phyloP scores from a whole-genome alignment of 2,329 filamentous ascomycete genomes.

The Botrytis tulipae region DNA sequence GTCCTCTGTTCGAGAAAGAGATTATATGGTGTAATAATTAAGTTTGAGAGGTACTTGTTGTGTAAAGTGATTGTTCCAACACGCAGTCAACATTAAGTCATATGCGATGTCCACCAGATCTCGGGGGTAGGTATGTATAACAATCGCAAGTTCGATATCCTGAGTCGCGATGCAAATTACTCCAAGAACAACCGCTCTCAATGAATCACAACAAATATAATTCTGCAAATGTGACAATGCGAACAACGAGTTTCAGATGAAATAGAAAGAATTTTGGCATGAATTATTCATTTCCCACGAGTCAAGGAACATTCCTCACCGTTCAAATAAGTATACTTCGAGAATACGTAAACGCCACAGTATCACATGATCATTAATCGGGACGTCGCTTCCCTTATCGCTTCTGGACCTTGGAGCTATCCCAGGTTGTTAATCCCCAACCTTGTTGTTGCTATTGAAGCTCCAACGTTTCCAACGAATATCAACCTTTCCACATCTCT shows the following conservation, averaged over 20 bases:
- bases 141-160: conserved; percentile 15
- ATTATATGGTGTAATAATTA: conserved; percentile 15
- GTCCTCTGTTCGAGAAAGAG: conserved; percentile 17
- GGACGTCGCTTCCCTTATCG: conserved; percentile 33
- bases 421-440: conserved; percentile 14
- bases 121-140: conserved; percentile 5
- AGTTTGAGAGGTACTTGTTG: neutral
- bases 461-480: conserved; percentile 27
- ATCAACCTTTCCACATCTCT: conserved; percentile 5
- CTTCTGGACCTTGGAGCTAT: conserved; percentile 21
- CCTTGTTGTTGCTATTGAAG: conserved; percentile 19
- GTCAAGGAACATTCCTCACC: conserved; percentile 13
- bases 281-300: conserved; percentile 12
- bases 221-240: neutral
- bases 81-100: conserved; percentile 21
- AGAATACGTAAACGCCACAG: conserved; percentile 22
- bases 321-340: neutral
- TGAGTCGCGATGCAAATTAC: conserved; percentile 14
- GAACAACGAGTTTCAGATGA: conserved; percentile 9
- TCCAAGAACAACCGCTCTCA: conserved; percentile 9
- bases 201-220: conserved; percentile 8
- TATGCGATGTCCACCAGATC: conserved; percentile 17
- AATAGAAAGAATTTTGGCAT: neutral
- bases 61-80: conserved; percentile 9
- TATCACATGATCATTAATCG: conserved; percentile 26